Conservation (phyloP, 2,329 filamentous ascomycete genomes). For the Hypoxylon sp. region DNA sequence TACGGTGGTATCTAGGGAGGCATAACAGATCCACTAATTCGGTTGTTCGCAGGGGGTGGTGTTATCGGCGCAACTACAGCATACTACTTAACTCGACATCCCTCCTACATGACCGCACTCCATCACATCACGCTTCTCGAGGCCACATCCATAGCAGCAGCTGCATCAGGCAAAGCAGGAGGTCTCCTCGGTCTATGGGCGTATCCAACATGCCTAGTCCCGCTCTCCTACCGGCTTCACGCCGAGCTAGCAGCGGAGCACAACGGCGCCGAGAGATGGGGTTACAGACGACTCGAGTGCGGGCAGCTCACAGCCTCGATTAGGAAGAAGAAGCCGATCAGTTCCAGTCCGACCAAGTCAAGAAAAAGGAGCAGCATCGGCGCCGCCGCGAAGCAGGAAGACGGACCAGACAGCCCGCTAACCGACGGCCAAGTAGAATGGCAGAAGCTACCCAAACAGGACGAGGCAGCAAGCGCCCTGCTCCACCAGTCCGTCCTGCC, state of each 20-base stretch:
- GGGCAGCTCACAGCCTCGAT: constrained; percentile 68
- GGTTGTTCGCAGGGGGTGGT: constrained; percentile 77
- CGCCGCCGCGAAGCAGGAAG: constrained; percentile 23
- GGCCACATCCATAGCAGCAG: constrained; percentile 87
- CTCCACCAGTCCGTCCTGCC: constrained; percentile 76
- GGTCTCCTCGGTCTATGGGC: constrained; percentile 93
- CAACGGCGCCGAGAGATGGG: constrained; percentile 83
- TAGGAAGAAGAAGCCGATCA: constrained; percentile 45
- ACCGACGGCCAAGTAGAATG: constrained; percentile 62
- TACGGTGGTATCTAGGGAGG: constrained; percentile 22
- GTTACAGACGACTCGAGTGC: constrained; percentile 84
- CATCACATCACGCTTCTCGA: constrained; percentile 91
- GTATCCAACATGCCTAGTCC: constrained; percentile 87
- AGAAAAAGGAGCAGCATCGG: constrained; percentile 48
- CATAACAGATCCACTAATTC: constrained; percentile 37
- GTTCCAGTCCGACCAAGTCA: constrained; percentile 51
- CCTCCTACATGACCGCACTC: constrained; percentile 79
- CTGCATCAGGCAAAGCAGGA: constrained; percentile 94
- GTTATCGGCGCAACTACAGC: constrained; percentile 94
- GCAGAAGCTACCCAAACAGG: constrained; percentile 75
- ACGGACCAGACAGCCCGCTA: constrained; percentile 39
- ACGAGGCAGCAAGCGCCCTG: constrained; percentile 63
- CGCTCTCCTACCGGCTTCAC: constrained; percentile 87
- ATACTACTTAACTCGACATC: constrained; percentile 91
- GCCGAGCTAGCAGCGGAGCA: constrained; percentile 88